Base-by-base conservation (phyloP, 352 stramenopile genomes). In the Phytopythium litorale region DNA sequence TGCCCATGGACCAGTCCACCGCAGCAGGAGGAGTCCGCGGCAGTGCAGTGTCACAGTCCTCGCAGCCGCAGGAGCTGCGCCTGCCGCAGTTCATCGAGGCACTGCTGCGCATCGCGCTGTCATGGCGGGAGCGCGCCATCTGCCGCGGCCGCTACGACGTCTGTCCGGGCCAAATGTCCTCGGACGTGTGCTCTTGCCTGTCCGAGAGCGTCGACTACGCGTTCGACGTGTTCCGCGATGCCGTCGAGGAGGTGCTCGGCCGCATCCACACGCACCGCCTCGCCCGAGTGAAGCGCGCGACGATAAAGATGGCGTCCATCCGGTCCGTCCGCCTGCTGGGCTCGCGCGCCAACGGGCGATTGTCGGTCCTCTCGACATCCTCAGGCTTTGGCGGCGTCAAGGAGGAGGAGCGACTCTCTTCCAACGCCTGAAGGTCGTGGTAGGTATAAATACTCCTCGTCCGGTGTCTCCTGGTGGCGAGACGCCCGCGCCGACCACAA, bases 51-150 rank as follows among this genome's bases (percentile, higher is more conserved):
- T 2, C 19, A 7, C 42, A 23, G 19, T 15, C 15, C 19, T 49
- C 18, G 9, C 62, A 66, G 7, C 38, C 62, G 30, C 70, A 69
- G 35, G 73, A 83, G 56, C 54, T 81, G 51, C 70, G 64, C 28
- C 73, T 78, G 42, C 55, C 67, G 28, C 75, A 87, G 61, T 86
- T 89, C 48, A 65, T 80, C 15, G 81, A 89, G 43, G 78, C 76
- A 28, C 58, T 85, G 32, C 46, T 84, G 5, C 80, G 77, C 18
- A 62, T 85, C 4, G 66, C 79, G 12, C 70, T 88, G 28, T 61
- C 79, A 30, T 76, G 66, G 42, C 71, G 81, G 16, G 82, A 89
- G 54, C 71, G 73, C 3, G 59, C 58, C 16, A 67, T 91, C 45
- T 91, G 82, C 38, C 40, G 69, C 7, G 82, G 79, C 25, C 51